A percentile compares a stretch with the other conserved stretches of the same genome.
Conservation (phyloP, 805 yeast species). For the Nakazawaea siamensis region DNA sequence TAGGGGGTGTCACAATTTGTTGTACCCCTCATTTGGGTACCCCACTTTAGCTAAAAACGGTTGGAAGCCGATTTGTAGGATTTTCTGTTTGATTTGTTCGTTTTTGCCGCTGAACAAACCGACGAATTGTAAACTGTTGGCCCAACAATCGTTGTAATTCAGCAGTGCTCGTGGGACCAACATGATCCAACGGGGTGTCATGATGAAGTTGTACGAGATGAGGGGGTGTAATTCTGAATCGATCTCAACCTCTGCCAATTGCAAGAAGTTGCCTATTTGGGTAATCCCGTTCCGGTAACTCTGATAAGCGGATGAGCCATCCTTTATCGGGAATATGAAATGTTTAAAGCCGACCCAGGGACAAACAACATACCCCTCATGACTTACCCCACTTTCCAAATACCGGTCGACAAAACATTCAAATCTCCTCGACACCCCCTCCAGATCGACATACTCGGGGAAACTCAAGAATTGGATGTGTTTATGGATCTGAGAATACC, state of each 20-base stretch:
- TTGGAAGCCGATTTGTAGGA: slow-evolving; percentile 38
- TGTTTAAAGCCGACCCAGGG: slow-evolving; percentile 72
- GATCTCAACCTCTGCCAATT: too few species aligned
- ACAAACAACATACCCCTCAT: slow-evolving; percentile 24
- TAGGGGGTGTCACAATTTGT: not conserved
- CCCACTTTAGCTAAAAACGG: slow-evolving; percentile 54
- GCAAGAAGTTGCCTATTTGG: slow-evolving; percentile 32
- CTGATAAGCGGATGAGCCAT: slow-evolving; percentile 1
- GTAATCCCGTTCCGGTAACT: slow-evolving; percentile 25
- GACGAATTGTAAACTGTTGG: slow-evolving; percentile 74
- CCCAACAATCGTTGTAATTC: slow-evolving; percentile 46
- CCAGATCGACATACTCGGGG: too few species aligned
- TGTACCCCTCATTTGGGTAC: slow-evolving; percentile 40
- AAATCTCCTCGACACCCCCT: slow-evolving; percentile 17
- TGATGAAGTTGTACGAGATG: slow-evolving; percentile 69
- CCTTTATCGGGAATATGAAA: slow-evolving; percentile 57
- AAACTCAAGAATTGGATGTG: slow-evolving; percentile 80
- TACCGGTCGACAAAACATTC: slow-evolving; percentile 26
- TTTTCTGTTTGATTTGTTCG: slow-evolving; percentile 40
- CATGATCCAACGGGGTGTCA: slow-evolving; percentile 80
- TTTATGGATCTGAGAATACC: slow-evolving; percentile 93
- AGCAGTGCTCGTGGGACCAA: slow-evolving; percentile 69
- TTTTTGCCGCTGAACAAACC: slow-evolving; percentile 76
- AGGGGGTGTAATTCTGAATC: slow-evolving; percentile 16
- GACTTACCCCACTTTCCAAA: not conserved